A percentile compares a stretch with the other conserved stretches of the same genome.
These are phyloP conservation scores for Rhizopus stolonifer DNA, from an alignment of 371 early-diverging fungal species.

Conservation along the genomic window DNA sequence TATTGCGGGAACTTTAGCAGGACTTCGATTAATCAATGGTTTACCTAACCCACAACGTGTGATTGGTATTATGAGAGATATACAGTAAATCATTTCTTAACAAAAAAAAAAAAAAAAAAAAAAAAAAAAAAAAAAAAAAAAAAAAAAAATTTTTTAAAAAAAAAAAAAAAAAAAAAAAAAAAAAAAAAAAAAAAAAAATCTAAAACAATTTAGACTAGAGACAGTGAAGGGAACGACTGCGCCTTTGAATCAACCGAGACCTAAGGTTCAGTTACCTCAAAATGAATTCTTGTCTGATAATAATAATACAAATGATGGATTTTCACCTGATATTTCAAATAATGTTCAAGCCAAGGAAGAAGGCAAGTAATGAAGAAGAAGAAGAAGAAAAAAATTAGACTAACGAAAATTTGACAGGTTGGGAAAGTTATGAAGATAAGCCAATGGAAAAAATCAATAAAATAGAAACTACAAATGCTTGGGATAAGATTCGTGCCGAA, in stretches of 20 bases:
- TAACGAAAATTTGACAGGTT: too few species aligned
- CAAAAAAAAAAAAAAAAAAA: too few species aligned
- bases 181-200: too few species aligned
- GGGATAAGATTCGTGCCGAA: conserved; percentile 47
- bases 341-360: neutral
- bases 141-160: too few species aligned
- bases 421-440: conserved; percentile 6
- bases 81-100: conserved; percentile 36
- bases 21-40: conserved; percentile 39
- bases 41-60: conserved; percentile 44
- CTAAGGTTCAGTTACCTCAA: conserved; percentile 6
- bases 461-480: conserved; percentile 19
- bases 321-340: conserved; percentile 12
- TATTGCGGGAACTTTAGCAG: conserved; percentile 43
- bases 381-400: too few species aligned
- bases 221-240: conserved; percentile 13
- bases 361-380: neutral
- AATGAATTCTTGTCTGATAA: too few species aligned
- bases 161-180: too few species aligned
- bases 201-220: conserved; percentile 23
- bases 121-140: too few species aligned
- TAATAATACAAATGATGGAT: too few species aligned
- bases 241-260: neutral
- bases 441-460: too few species aligned
- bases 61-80: conserved; percentile 37